Base-by-base conservation (phyloP, 2,329 filamentous ascomycete species). In the Fusarium goolgardi region DNA sequence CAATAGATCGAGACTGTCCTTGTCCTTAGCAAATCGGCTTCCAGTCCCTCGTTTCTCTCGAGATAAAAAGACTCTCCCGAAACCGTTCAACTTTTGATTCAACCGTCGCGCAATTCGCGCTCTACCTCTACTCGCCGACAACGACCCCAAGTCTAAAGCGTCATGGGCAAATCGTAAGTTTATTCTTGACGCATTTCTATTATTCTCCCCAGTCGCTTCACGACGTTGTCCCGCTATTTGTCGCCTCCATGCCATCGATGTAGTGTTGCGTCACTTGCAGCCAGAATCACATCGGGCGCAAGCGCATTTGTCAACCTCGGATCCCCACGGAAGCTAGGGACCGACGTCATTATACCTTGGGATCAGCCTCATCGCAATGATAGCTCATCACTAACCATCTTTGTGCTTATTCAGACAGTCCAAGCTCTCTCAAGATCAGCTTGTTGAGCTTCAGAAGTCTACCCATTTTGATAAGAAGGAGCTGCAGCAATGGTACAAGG, bases 391-490 rank as follows among this genome's bases (percentile, higher is more conserved):
- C 75, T 76, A 60, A 77, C 65, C 43, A 57, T 47, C 31, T 32
- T 49, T 40, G 40, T 50, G 21, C 12, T 34, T 52, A 52, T 57
- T 29, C 78, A 99, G 96, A 83, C 96, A 98, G 86, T 98, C 95
- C 75, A 99, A 98, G 85, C 91, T 99, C 79, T 97, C 94, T 61
- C 93, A 96, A 79, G 91, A 97, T 81, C 94, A 99, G 86, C 91
- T 99, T 77, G 88, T 88, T 72, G 96, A 99, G 81, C 89, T 99
- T 73, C 94, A 98, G 80, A 96, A 93, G 84, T 94, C 94, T 64
- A 99, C 96, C 69, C 94, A 98, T 81, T 99, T 99, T 78, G 96
- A 99, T 82, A 97, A 97, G 90, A 98, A 98, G 85, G 96, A 99
- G 82, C 82, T 99, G 78, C 96, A 99, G 80, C 95, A 98, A 89